These are phyloP conservation scores for Fonsecaea erecta DNA, from an alignment of 2,329 filamentous ascomycete species.

Conservation along the genomic window DNA sequence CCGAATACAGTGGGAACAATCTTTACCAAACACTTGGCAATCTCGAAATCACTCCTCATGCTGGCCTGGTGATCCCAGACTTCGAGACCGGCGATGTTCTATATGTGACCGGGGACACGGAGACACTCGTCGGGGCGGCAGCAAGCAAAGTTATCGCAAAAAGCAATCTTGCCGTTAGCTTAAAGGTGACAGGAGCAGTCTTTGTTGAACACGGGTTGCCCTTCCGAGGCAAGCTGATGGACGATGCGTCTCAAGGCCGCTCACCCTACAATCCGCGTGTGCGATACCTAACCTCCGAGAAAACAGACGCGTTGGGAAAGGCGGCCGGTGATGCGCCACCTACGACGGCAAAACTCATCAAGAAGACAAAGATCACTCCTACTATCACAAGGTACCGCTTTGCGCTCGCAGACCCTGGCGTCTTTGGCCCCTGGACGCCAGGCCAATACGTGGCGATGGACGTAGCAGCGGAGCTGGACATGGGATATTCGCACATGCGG, in stretches of 20 bases:
- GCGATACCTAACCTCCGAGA: slow-evolving; percentile 67
- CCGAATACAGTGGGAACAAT: slow-evolving; percentile 83
- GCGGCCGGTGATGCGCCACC: slow-evolving; percentile 28
- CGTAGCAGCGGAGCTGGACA: slow-evolving; percentile 69
- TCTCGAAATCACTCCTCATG: slow-evolving; percentile 66
- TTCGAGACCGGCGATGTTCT: slow-evolving; percentile 74
- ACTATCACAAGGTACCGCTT: slow-evolving; percentile 70
- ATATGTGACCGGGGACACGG: slow-evolving; percentile 71
- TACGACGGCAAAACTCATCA: slow-evolving; percentile 60
- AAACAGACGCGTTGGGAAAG: slow-evolving; percentile 33
- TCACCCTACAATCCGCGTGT: slow-evolving; percentile 82
- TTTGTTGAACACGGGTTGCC: slow-evolving; percentile 69
- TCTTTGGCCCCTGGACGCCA: slow-evolving; percentile 59
- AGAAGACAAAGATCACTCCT: slow-evolving; percentile 66
- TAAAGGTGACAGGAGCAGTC: slow-evolving; percentile 65
- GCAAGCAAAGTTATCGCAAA: slow-evolving; percentile 68
- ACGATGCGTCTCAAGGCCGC: slow-evolving; percentile 44
- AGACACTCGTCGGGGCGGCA: slow-evolving; percentile 67
- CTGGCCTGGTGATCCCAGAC: slow-evolving; percentile 74
- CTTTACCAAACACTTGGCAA: slow-evolving; percentile 86
- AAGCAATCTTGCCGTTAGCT: slow-evolving; percentile 72
- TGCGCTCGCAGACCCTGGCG: slow-evolving; percentile 47
- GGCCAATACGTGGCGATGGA: slow-evolving; percentile 81
- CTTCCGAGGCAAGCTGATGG: slow-evolving; percentile 65
- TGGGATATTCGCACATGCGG: slow-evolving; percentile 81